Base-by-base conservation (phyloP, 495 filamentous ascomycete genomes). In the Tuber indicum region DNA sequence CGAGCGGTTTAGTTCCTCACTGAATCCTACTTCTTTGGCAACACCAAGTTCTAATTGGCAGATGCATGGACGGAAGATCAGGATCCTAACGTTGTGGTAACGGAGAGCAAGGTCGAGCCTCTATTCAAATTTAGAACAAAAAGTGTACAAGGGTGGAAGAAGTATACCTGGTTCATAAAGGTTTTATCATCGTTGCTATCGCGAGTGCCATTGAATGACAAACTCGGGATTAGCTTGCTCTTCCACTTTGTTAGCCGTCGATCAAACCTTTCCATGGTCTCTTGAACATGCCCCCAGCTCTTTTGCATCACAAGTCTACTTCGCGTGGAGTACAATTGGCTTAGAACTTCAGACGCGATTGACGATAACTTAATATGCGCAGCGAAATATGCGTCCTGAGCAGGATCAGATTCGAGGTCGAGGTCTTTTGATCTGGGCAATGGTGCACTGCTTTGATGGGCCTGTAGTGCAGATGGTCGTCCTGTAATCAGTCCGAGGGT, bases 401-500 rank as follows among this genome's bases (percentile, higher is more conserved):
- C 47, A 2, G 66, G 23, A 19, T 42, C 58, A n/a, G 71, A 66
- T 44, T 44, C n/a, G 41, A 70, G 44, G 45, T 74, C 72, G 42
- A 46, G 58, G 74, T 49, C 36, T 47, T 66, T 52, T 74, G 73
- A 47, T n/a, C 43, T 32, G 72, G 74, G 82, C 58, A 70, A 82
- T 8, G 76, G 81, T 8, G 72, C 76, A 69, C 47, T 75, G 70
- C 58, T 78, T 23, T 75, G 58, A n/a, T 41, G 49, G 32, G 72
- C 78, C 45, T 79, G 78, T 10, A 83, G 78, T 16, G 73, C 74
- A 45, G 76, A 79, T 26, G 78, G 78, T 39, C 82, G 72, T n/a
- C 78, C 76, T 14, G 81, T 83, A 3, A 81, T 77, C 12, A 83
- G 71, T 58, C 72, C 77, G 16, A 83, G 71, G 21, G 72, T 81